Base-by-base conservation (phyloP, 2,329 filamentous ascomycete genomes). In the Zymoseptoria pseudotritici region DNA sequence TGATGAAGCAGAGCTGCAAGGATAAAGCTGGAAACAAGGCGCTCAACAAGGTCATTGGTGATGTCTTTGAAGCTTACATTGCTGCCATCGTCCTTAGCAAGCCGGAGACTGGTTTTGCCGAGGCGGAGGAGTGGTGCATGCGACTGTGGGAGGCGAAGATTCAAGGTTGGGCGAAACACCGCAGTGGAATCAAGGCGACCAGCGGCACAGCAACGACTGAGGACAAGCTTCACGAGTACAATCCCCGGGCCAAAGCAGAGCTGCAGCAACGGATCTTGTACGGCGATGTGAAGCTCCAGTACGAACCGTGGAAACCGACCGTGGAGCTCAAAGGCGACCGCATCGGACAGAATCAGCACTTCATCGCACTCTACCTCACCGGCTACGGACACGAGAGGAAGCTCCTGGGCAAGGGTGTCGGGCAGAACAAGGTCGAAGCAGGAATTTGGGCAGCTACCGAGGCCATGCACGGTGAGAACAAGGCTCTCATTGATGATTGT, bases 1-100 rank as follows among this genome's bases (percentile, higher is more conserved):
- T 29, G n/a, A 29, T 19, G 22, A 29, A 22, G 6, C 56, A 50
- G 19, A 59, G 60, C 58, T 54, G 57, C 22, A 50, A 42, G 20
- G 69, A 70, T 13, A 31, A 67, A 61, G 21, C 73, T 17, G 62
- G 67, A 21, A 50, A 58, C 19, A 58, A 67, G 55, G 58, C 11
- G 80, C 24, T 79, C 80, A 70, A 86, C 82, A 71, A 82, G 81
- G 50, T 80, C 83, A 61, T 82, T 78, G 13, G 97, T 97, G 73
- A 85, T 91, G 9, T 80, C 89, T 58, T 92, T 87, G 73, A 97
- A 73, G 89, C 93, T 0, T 97, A 95, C 67, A 84, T 96, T 17
- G 92, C 89, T 8, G 92, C 88, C 2, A 76, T 92, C 5, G 82
- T 96, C 36, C 76, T 90, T 2, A 86, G 87, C 0, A 83, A 91